phyloP scores from a whole-genome alignment of 2,329 filamentous ascomycete species.

The Sclerotinia borealis region DNA sequence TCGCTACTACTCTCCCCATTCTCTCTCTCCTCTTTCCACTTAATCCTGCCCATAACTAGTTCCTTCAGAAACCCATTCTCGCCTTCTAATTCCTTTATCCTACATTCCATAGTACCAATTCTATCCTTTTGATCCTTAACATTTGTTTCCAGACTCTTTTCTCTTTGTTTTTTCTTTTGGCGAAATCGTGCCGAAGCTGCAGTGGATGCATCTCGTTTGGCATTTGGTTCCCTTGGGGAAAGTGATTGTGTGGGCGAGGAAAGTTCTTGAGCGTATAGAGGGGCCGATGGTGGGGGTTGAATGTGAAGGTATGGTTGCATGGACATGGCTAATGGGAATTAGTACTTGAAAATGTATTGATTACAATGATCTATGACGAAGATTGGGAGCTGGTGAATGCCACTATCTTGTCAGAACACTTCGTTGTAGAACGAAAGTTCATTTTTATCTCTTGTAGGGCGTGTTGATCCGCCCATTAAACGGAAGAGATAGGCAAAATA shows the following conservation, averaged over 20 bases:
- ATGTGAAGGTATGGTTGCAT: conserved; percentile 5
- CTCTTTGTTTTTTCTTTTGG: conserved; percentile 91
- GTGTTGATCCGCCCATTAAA: background rate
- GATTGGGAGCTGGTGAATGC: background rate
- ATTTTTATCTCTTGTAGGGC: background rate
- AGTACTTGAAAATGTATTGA: background rate
- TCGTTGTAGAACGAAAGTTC: background rate
- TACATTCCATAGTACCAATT: conserved; percentile 63
- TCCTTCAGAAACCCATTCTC: conserved; percentile 78
- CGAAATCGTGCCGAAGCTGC: conserved; percentile 83
- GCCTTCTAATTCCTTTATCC: conserved; percentile 67
- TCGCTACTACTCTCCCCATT: conserved; percentile 31
- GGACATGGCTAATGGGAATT: background rate
- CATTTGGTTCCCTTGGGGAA: conserved; percentile 14
- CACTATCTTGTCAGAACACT: background rate
- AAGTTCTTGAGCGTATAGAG: background rate
- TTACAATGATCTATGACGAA: background rate
- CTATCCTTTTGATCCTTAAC: conserved; percentile 78
- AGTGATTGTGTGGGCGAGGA: conserved; percentile 4
- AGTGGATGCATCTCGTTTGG: conserved; percentile 77
- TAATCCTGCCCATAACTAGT: conserved; percentile 60
- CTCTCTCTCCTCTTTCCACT: conserved; percentile 32
- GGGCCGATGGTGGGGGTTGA: background rate
- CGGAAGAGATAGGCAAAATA: background rate
- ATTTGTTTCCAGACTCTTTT: conserved; percentile 73